A percentile compares a stretch with the other conserved stretches of the same genome.
Conservation (phyloP, 208 protist species). For the Acanthamoeba royreba region DNA sequence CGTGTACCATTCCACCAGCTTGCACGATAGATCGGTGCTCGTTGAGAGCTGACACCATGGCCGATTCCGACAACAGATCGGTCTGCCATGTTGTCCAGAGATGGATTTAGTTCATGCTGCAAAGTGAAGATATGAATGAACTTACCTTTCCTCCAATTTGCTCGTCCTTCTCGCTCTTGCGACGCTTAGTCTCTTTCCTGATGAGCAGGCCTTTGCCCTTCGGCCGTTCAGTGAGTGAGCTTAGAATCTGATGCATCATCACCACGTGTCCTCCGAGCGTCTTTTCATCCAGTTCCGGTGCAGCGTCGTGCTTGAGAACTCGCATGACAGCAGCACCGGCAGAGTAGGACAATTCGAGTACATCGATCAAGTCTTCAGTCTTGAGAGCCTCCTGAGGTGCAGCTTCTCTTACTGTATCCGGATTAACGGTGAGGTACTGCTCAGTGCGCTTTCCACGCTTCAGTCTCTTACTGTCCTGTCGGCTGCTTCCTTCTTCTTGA, state of each 20-base stretch:
- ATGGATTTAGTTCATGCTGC: not conserved
- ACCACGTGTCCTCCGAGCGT: slow-evolving; percentile 17
- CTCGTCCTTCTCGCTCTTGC: not conserved
- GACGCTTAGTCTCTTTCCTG: not conserved
- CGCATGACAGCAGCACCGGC: not conserved
- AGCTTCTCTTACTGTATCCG: not conserved
- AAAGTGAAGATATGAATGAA: not conserved
- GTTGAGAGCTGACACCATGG: not conserved
- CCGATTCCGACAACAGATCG: not conserved
- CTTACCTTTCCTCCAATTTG: not conserved
- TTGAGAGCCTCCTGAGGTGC: not conserved
- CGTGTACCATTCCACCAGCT: slow-evolving; percentile 7
- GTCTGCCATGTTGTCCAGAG: not conserved
- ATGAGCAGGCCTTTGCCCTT: not conserved
- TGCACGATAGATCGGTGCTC: not conserved
- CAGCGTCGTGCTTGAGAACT: slow-evolving; percentile 14
- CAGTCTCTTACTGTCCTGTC: not conserved
- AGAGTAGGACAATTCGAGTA: slow-evolving; percentile 10
- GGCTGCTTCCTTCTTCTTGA: no score
- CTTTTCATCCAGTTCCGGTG: slow-evolving; percentile 8
- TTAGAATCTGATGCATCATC: slow-evolving; percentile 36
- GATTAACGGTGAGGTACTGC: not conserved
- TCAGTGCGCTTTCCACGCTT: not conserved
- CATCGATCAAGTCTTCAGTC: not conserved
- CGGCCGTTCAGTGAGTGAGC: not conserved